Evolutionary conservation across 192 early-diverging fungal genomes (phyloP).

Genomic region (Backusella tarrabulga): DNA sequence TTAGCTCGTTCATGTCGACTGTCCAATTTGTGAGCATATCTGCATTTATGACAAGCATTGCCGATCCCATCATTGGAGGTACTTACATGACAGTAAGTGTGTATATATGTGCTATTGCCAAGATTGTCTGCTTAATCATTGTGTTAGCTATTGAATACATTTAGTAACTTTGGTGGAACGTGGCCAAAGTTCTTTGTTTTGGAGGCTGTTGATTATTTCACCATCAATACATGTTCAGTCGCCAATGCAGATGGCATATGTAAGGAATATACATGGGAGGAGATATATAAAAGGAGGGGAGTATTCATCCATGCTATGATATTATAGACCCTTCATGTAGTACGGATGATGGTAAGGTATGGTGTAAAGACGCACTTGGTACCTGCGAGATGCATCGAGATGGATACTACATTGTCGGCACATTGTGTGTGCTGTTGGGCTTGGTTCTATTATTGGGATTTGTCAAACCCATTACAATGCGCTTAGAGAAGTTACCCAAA

Average conservation of each 20-base stretch:
- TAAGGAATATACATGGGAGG: background rate
- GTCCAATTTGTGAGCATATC: conserved; percentile 96
- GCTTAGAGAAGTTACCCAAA: conserved; percentile 50
- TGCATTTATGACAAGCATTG: conserved; percentile 93
- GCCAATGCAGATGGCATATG: conserved; percentile 31
- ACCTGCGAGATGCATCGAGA: conserved; percentile 62
- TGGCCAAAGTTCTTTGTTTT: conserved; percentile 96
- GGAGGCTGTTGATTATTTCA: conserved; percentile 87
- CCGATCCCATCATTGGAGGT: conserved; percentile 92
- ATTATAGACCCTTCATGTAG: background rate
- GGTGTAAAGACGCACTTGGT: background rate
- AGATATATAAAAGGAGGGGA: too few relatives aligned
- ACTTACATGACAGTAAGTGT: conserved; percentile 78
- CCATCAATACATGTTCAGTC: conserved; percentile 71
- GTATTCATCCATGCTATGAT: too few relatives aligned
- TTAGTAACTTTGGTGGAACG: conserved; percentile 96
- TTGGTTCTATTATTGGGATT: conserved; percentile 52
- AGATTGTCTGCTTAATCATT: background rate
- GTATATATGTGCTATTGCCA: too few relatives aligned
- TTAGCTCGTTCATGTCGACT: conserved; percentile 86
- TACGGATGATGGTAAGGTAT: background rate
- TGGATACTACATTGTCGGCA: conserved; percentile 85
- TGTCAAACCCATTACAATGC: conserved; percentile 59
- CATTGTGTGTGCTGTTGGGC: conserved; percentile 66
- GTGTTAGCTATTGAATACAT: conserved; percentile 75